Base-by-base conservation (phyloP, 768 basidiomycete species). In the Termitomyces heimii region DNA sequence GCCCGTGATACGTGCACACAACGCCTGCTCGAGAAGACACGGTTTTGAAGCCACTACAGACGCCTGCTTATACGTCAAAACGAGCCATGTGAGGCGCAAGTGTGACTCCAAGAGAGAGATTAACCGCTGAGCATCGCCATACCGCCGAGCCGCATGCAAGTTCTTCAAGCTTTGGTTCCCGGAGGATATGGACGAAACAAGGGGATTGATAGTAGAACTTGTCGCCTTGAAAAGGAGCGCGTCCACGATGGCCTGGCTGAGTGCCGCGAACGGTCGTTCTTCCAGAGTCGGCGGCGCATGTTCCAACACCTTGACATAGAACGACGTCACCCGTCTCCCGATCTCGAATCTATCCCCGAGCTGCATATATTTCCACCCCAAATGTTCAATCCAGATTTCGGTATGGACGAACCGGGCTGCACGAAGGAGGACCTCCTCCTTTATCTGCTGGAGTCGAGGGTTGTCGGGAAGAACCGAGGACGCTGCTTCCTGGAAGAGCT, bases 371-470 rank as follows among this genome's bases (percentile, higher is more conserved):
- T 90, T 89, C 94, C 94, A 98, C 2, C 84, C 82, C 39, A 84
- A 68, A 68, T 92, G 89, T 63, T 89, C 87, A 0, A 88, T 81
- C 94, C 94, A 98, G 20, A 96, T 84, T 67, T 95, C 90, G 8
- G 83, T 82, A 64, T 94, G 91, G 9, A 95, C 81, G 60, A 94
- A 92, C 5, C 78, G 77, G 13, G 84, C 77, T 0, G 90, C 92
- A 34, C 90, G 84, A 48, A 89, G 72, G 24, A 95, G 76, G 5
- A 94, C 92, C 57, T 92, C 90, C 63, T 91, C 89, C 66, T 94
- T 94, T 54, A 94, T 73, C 63, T 84, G 84, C 51, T 80, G 84
- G 34, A 88, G 76, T 32, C 81, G 82, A 6, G 80, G 69, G 48
- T 84, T 84, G 46, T 84, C 79, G 0, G 83, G 78, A 0, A 81